Percentiles rank a stretch among this genome's conserved stretches.
These are phyloP conservation scores for Heliosperma pusillum DNA, from an alignment of 148 eudicot species.

Conservation along the genomic window DNA sequence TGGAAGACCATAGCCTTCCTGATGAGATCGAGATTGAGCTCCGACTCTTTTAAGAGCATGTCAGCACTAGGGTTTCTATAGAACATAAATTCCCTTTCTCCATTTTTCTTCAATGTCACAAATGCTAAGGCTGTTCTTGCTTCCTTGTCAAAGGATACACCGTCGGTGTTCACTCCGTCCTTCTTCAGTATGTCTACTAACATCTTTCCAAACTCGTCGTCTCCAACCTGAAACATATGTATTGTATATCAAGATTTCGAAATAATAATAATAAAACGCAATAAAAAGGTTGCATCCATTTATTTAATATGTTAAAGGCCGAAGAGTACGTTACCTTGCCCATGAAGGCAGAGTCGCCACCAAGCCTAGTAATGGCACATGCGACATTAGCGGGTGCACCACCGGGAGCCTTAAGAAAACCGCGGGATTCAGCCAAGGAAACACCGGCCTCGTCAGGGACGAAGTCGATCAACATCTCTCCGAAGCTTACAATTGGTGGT, in stretches of 20 bases:
- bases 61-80: too few relatives aligned
- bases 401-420: slow-evolving; percentile 60
- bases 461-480: slow-evolving; percentile 68
- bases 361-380: slow-evolving; percentile 44
- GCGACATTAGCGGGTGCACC: slow-evolving; percentile 75
- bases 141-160: slow-evolving; percentile 33
- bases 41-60: slow-evolving; percentile 42
- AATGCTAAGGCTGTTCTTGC: slow-evolving; percentile 64
- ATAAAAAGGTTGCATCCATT: too few relatives aligned
- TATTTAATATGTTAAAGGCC: too few relatives aligned
- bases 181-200: too few relatives aligned
- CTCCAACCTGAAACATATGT: slow-evolving; percentile 31
- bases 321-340: slow-evolving; percentile 61
- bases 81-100: too few relatives aligned
- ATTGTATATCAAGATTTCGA: too few relatives aligned
- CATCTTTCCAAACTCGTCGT: too few relatives aligned
- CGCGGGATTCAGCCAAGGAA: slow-evolving; percentile 50
- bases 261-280: neutral
- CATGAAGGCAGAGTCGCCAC: slow-evolving; percentile 51
- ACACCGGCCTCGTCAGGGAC: slow-evolving; percentile 55
- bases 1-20: slow-evolving; percentile 49
- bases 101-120: too few relatives aligned
- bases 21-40: slow-evolving; percentile 42
- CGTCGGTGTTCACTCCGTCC: too few relatives aligned
- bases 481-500: slow-evolving; percentile 50